Percentiles rank a stretch among this genome's conserved stretches.
Evolutionary conservation across 805 yeast genomes (phyloP).

Genomic region (Zygosaccharomyces siamensis): DNA sequence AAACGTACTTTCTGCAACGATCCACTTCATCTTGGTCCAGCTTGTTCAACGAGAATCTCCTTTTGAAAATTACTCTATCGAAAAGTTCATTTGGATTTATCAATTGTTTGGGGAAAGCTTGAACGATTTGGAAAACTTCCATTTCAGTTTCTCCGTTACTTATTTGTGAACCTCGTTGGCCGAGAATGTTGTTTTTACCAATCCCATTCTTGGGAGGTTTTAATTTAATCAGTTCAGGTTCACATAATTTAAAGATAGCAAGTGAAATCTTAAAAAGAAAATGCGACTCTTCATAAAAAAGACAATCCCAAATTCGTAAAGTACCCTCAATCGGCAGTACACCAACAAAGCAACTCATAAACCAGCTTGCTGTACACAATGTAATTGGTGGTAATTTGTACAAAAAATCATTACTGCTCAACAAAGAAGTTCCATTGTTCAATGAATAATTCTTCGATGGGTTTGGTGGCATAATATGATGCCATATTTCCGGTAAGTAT

Average conservation of each 20-base stretch:
- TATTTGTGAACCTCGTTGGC: constrained; percentile 6
- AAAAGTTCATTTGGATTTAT: constrained; percentile 66
- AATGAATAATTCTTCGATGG: constrained; percentile 16
- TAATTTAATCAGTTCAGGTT: constrained; percentile 50
- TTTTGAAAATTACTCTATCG: constrained; percentile 65
- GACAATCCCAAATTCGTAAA: constrained; percentile 88
- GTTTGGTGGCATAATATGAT: constrained; percentile 35
- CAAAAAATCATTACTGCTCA: constrained; percentile 45
- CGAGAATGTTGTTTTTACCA: constrained; percentile 6
- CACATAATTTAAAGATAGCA: constrained; percentile 71
- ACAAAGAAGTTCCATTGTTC: constrained; percentile 15
- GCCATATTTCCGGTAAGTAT: constrained; percentile 80
- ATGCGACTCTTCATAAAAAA: constrained; percentile 88
- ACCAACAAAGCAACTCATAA: constrained; percentile 94
- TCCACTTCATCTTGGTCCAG: constrained; percentile 78
- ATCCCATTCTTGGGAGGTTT: constrained; percentile 10
- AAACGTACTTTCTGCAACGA: constrained; percentile 73
- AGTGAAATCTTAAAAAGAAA: constrained; percentile 77
- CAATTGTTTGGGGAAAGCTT: constrained; percentile 68
- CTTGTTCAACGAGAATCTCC: constrained; percentile 65
- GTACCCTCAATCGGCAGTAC: constrained; percentile 84
- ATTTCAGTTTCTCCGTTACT: constrained; percentile 42
- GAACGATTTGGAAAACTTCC: constrained; percentile 79
- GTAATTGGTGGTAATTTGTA: constrained; percentile 84
- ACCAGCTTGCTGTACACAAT: constrained; percentile 94